phyloP scores from a whole-genome alignment of 2,329 filamentous ascomycete species.

The Arthrobotrys pseudoclavata region DNA sequence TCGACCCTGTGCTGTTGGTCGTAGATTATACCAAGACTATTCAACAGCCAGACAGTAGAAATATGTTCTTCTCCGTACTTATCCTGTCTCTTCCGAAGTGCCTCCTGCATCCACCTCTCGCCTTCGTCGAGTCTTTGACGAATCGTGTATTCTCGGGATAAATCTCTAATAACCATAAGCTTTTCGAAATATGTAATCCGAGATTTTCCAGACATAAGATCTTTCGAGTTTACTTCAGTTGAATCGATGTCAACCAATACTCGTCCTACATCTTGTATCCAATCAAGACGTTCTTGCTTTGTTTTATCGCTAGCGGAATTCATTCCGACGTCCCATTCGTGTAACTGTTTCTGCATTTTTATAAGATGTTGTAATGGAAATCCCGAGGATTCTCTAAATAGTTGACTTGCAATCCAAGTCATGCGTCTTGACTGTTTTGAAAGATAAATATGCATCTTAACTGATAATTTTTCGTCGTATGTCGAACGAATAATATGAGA shows the following conservation, averaged over 20 bases:
- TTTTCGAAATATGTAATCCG: slow-evolving; percentile 58
- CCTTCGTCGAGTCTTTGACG: slow-evolving; percentile 40
- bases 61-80: slow-evolving; percentile 28
- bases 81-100: slow-evolving; percentile 22
- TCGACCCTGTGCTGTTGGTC: slow-evolving; percentile 56
- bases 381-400: slow-evolving; percentile 43
- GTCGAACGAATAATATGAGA: slow-evolving; percentile 28
- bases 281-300: slow-evolving; percentile 41
- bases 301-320: background rate
- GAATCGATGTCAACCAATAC: slow-evolving; percentile 44
- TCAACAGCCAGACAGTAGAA: slow-evolving; percentile 55
- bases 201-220: background rate
- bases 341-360: slow-evolving; percentile 44
- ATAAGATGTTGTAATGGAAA: slow-evolving; percentile 48
- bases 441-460: slow-evolving; percentile 44
- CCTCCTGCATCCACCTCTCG: slow-evolving; percentile 42
- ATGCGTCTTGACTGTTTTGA: slow-evolving; percentile 28
- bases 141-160: slow-evolving; percentile 58
- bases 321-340: slow-evolving; percentile 24
- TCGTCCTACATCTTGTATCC: slow-evolving; percentile 39
- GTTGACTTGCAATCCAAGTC: slow-evolving; percentile 41
- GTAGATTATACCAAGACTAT: slow-evolving; percentile 59
- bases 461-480: slow-evolving; percentile 24
- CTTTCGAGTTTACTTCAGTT: slow-evolving; percentile 12
- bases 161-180: slow-evolving; percentile 59